A percentile compares a stretch with the other conserved stretches of the same genome.
Evolutionary conservation across 805 yeast genomes (phyloP).

Genomic region (Nakazawaea pomicola): DNA sequence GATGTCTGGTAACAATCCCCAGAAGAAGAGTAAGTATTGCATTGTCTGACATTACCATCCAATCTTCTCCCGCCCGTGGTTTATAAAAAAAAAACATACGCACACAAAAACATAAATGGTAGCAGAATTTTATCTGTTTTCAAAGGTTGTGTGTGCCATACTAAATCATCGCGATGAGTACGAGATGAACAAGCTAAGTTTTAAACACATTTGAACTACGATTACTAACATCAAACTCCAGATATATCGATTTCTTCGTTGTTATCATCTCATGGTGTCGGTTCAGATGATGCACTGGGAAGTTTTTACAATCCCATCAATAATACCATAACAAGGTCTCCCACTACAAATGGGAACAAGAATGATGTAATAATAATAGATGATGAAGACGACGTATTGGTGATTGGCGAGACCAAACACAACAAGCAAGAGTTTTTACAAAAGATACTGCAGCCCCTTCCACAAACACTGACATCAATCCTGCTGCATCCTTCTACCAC

Average conservation of each 20-base stretch:
- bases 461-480: not conserved
- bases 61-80: too few species aligned
- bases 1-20: too few species aligned
- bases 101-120: too few species aligned
- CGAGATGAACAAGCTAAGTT: too few species aligned
- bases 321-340: constrained; percentile 8
- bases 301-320: constrained; percentile 16
- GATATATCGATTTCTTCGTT: constrained; percentile 16
- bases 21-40: too few species aligned
- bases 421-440: constrained; percentile 2
- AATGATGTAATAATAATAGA: constrained; percentile 3
- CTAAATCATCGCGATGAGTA: too few species aligned
- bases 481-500: not conserved
- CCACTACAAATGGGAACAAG: not conserved
- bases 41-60: too few species aligned
- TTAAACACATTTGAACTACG: too few species aligned
- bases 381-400: constrained; percentile 5
- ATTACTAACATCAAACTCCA: constrained; percentile 9
- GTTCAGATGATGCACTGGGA: not conserved
- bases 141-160: too few species aligned
- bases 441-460: not conserved
- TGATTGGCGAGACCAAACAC: constrained; percentile 4
- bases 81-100: too few species aligned
- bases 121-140: too few species aligned
- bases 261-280: constrained; percentile 3